A percentile compares a stretch with the other conserved stretches of the same genome.
Conservation (phyloP, 2,329 filamentous ascomycete species). For the Talaromyces sp. region DNA sequence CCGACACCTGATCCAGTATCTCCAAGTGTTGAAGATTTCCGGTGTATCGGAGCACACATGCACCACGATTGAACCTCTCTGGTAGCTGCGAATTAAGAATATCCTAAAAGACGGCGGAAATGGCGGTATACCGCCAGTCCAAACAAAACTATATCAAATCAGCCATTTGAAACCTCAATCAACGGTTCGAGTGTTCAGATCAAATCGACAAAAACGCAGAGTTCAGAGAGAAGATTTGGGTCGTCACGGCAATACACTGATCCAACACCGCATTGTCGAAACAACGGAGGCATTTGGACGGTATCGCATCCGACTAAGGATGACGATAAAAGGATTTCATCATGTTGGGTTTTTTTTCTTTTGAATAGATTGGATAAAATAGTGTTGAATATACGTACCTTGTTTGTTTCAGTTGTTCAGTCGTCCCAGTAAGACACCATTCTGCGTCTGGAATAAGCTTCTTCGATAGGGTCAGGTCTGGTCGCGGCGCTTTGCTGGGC, state of each 20-base stretch:
- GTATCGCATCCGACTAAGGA: conserved; percentile 79
- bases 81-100: too few species aligned
- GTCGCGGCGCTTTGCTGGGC: not conserved
- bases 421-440: conserved; percentile 33
- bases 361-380: not conserved
- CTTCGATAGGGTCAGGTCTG: not conserved
- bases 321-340: conserved; percentile 91
- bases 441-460: conserved; percentile 20
- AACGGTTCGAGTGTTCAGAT: not conserved
- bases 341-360: conserved; percentile 45
- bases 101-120: too few species aligned
- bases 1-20: too few species aligned
- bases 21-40: too few species aligned
- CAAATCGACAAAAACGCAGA: not conserved
- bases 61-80: not conserved
- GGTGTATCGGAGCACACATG: too few species aligned
- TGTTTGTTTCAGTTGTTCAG: conserved; percentile 16
- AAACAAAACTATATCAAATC: not conserved
- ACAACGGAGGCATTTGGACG: conserved; percentile 19
- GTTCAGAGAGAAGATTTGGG: conserved; percentile 40
- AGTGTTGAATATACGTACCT: not conserved
- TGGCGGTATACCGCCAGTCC: too few species aligned
- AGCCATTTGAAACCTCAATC: not conserved
- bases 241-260: conserved; percentile 40
- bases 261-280: conserved; percentile 17